Conservation (phyloP, 345 rosid genomes). For the Eucalyptus sp. region DNA sequence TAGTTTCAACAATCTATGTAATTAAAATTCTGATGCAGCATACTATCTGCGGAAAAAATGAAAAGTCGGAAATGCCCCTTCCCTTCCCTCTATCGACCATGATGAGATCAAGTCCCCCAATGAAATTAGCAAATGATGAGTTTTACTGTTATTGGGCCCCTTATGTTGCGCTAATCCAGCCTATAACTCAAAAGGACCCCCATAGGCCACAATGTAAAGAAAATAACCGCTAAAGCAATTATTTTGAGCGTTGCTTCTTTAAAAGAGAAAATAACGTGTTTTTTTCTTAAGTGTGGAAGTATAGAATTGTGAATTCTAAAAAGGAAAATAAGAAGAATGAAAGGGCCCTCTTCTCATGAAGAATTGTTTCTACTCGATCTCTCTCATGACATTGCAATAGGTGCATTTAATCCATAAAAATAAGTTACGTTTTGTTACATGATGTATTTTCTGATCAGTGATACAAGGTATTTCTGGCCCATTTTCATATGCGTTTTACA, state of each 20-base stretch:
- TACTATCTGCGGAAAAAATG: neutral
- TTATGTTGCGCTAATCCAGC: too few species aligned
- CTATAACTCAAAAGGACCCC: too few species aligned
- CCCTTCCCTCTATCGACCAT: neutral
- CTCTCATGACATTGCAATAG: rapidly evolving
- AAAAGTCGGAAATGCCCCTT: neutral
- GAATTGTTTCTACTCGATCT: too few species aligned
- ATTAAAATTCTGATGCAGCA: neutral
- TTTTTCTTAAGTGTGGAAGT: too few species aligned
- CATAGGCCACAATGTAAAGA: too few species aligned
- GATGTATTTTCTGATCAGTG: rapidly evolving
- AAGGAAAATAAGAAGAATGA: too few species aligned
- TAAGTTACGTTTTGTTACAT: rapidly evolving
- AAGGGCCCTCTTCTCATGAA: too few species aligned
- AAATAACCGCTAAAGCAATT: too few species aligned
- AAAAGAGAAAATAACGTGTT: too few species aligned
- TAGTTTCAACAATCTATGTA: neutral
- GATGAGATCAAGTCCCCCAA: neutral
- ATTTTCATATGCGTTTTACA: rapidly evolving
- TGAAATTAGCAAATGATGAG: neutral
- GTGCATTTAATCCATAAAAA: neutral
- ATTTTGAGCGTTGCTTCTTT: too few species aligned
- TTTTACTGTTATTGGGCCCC: too few species aligned
- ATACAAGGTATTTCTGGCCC: rapidly evolving
- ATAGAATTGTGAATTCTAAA: too few species aligned